These are phyloP conservation scores for Citrus mangshanensis DNA, from an alignment of 345 rosid genomes.

Conservation along the genomic window DNA sequence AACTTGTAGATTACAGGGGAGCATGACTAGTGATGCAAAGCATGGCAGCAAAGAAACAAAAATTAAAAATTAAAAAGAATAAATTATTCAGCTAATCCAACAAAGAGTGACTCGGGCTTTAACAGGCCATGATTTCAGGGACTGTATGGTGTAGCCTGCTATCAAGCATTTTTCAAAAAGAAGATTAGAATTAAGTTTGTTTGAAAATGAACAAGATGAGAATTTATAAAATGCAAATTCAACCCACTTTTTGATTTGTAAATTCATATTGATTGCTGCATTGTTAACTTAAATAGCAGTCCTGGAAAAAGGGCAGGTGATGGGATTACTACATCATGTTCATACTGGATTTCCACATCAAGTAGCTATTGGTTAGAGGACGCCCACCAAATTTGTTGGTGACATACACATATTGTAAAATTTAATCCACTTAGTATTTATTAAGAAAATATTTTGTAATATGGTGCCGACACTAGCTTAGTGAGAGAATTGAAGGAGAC, in stretches of 20 bases:
- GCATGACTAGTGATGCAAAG: not conserved
- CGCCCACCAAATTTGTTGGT: conserved; percentile 12
- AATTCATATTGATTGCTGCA: not conserved
- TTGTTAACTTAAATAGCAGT: not conserved
- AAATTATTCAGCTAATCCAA: not conserved
- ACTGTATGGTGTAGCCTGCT: not conserved
- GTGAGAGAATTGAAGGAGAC: conserved; percentile 10
- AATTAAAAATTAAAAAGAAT: no score
- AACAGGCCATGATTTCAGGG: not conserved
- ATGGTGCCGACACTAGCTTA: conserved; percentile 21
- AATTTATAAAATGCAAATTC: not conserved
- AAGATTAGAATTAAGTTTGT: not conserved
- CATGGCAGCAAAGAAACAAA: not conserved
- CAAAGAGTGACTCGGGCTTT: not conserved
- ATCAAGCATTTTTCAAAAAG: not conserved
- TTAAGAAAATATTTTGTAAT: not conserved
- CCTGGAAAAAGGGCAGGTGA: not conserved
- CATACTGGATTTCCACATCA: conserved; percentile 9
- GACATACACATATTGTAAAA: not conserved
- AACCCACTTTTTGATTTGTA: not conserved
- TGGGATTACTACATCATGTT: conserved; percentile 7
- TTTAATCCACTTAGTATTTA: not conserved
- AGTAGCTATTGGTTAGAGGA: not conserved
- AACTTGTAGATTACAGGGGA: not conserved
- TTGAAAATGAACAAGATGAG: not conserved